Base-by-base conservation (phyloP, 139 green algal genomes). In the Chlamydomonas schloesseri region DNA sequence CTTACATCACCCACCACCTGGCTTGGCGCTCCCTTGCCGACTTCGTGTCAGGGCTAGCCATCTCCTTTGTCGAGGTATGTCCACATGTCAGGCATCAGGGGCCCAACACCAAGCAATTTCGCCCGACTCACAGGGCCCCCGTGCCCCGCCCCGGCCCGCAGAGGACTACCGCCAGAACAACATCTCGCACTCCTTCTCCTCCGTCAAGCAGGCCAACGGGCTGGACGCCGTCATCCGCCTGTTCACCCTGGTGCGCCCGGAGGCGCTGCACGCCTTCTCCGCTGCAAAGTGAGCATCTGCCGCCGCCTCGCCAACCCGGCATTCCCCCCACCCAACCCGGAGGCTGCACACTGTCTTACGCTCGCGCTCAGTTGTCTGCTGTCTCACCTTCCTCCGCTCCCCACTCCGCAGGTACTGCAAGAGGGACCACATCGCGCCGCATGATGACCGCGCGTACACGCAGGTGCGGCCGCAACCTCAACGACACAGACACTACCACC, bases 381-480 rank as follows among this genome's bases (percentile, higher is more conserved):
- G 11, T 57, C 11, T 21, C 50, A 57, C 50, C 11, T 14, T 11
- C 50, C 11, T 11, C 29, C 33, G 34, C 42, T 15, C 31, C 75
- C 75, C 57, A 57, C 55, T 11, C 55, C 17, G 55, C 55, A 60
- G 37, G 34, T 89, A 84, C 75, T 70, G 29, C 58, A 71, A 69
- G 47, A 13, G 36, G 0, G 34, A 81, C 34, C 79, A 91, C 83
- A 93, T 93, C 46, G 87, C 72, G 23, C 87, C 86, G 26, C 89
- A 93, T 37, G 89, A 93, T 60, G 89, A 93, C 80, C 68, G 89
- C 26, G 89, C 89, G 0, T 93, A 93, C 83, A 90, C 89, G 15
- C 71, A 89, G 60, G 89, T 89, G 46, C 10, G 67, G 37, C 58
- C n/a, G n/a, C n/a, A n/a, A n/a, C n/a, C n/a, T n/a, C n/a, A n/a